A percentile compares a stretch with the other conserved stretches of the same genome.
These are phyloP conservation scores for Juncus effusus DNA, from an alignment of 176 grass and related monocot species.

Conservation along the genomic window DNA sequence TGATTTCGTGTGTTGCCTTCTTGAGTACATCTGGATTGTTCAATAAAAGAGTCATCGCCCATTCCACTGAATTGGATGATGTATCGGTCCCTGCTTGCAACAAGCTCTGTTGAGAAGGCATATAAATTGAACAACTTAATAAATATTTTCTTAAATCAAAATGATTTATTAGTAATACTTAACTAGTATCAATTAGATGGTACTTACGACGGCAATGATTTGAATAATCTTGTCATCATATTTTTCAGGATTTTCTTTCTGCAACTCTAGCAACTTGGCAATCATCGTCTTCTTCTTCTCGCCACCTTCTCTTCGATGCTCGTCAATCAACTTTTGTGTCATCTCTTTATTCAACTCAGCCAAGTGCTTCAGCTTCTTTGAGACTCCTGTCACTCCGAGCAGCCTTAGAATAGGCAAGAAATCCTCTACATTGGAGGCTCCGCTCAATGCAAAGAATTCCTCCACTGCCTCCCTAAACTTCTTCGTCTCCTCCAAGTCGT, in stretches of 20 bases:
- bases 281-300: constrained; percentile 15
- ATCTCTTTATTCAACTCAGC: constrained; percentile 12
- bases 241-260: constrained; percentile 15
- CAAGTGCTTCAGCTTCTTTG: neutral
- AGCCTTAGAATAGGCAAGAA: constrained; percentile 10
- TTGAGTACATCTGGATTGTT: constrained; percentile 11
- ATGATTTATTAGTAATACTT: no score
- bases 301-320: neutral
- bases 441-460: constrained; percentile 4
- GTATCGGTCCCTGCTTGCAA: constrained; percentile 51
- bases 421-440: constrained; percentile 15
- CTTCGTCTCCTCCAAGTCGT: neutral
- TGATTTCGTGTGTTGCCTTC: constrained; percentile 8
- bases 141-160: no score
- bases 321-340: constrained; percentile 8
- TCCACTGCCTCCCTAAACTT: neutral
- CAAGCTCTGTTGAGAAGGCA: constrained; percentile 15
- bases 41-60: constrained; percentile 15
- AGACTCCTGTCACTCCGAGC: constrained; percentile 8
- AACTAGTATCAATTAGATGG: no score
- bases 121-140: no score
- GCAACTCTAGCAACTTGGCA: constrained; percentile 16
- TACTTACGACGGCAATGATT: constrained; percentile 17
- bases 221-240: constrained; percentile 9
- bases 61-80: constrained; percentile 27